Conservation (phyloP, 768 basidiomycete species). For the Leccinum uliginosum region DNA sequence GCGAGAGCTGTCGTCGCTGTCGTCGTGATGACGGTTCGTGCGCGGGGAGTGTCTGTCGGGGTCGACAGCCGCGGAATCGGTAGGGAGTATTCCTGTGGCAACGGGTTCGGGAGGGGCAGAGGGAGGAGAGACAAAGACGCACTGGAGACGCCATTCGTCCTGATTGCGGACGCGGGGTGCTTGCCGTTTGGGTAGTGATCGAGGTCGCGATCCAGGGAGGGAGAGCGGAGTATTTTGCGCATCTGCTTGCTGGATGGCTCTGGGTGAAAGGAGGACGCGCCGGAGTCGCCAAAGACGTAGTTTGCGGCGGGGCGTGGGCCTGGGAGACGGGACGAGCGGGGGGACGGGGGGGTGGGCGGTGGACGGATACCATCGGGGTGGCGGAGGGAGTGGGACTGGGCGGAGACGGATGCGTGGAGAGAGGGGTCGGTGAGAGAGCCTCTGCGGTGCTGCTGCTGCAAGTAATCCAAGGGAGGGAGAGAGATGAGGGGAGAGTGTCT, state of each 20-base stretch:
- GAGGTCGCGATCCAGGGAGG: conserved; percentile 43
- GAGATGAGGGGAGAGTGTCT: conserved; percentile 54
- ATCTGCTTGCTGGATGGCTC: conserved; percentile 38
- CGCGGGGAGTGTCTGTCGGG: conserved; percentile 27
- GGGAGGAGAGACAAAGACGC: conserved; percentile 16
- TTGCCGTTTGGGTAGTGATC: conserved; percentile 16
- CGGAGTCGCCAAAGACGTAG: conserved; percentile 62
- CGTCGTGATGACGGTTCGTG: conserved; percentile 37
- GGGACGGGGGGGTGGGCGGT: background rate
- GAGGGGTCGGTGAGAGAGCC: conserved; percentile 84
- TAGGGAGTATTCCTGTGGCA: conserved; percentile 26
- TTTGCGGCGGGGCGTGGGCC: conserved; percentile 60
- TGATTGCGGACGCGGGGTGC: conserved; percentile 15
- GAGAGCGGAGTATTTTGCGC: conserved; percentile 57
- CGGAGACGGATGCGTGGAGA: conserved; percentile 43
- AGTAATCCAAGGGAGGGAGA: conserved; percentile 71
- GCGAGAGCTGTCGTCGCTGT: conserved; percentile 65
- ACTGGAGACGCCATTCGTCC: conserved; percentile 22
- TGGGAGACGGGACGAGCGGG: conserved; percentile 28
- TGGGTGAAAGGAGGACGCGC: conserved; percentile 31
- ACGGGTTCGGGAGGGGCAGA: conserved; percentile 5
- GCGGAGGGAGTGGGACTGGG: conserved; percentile 16
- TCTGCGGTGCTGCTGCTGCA: conserved; percentile 69
- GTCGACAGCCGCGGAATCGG: conserved; percentile 17
- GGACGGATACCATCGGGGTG: conserved; percentile 20